These are phyloP conservation scores for Suillus occidentalis DNA, from an alignment of 768 basidiomycete genomes.

Conservation along the genomic window DNA sequence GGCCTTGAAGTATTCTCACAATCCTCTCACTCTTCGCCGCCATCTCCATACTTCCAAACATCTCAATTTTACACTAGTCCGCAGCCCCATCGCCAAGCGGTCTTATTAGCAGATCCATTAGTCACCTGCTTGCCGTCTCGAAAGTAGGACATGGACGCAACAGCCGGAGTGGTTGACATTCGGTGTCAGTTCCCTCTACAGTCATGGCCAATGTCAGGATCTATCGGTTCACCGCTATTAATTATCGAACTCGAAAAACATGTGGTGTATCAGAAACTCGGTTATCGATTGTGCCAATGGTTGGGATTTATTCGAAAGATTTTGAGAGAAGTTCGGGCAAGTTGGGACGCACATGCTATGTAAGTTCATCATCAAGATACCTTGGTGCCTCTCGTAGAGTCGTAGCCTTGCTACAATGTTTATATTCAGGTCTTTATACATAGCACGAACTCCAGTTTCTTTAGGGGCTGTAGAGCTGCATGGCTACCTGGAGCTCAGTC, in stretches of 20 bases:
- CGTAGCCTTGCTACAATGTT: neutral
- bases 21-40: neutral
- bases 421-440: neutral
- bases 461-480: neutral
- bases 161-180: too few relatives aligned
- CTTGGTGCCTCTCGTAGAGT: neutral
- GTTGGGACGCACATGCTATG: too few relatives aligned
- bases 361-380: neutral
- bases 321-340: too few relatives aligned
- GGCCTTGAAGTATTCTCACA: too few relatives aligned
- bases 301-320: too few relatives aligned
- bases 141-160: conserved; percentile 8
- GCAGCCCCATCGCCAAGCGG: neutral
- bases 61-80: neutral
- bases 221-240: too few relatives aligned
- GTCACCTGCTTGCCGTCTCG: conserved; percentile 7
- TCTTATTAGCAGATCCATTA: conserved; percentile 14
- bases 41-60: neutral
- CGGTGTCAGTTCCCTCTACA: too few relatives aligned
- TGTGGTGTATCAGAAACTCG: too few relatives aligned
- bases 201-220: too few relatives aligned
- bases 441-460: neutral
- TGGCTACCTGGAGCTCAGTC: neutral
- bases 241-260: too few relatives aligned
- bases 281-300: too few relatives aligned